Conservation (phyloP, 139 green algal species). For the Picochlorum sp. region DNA sequence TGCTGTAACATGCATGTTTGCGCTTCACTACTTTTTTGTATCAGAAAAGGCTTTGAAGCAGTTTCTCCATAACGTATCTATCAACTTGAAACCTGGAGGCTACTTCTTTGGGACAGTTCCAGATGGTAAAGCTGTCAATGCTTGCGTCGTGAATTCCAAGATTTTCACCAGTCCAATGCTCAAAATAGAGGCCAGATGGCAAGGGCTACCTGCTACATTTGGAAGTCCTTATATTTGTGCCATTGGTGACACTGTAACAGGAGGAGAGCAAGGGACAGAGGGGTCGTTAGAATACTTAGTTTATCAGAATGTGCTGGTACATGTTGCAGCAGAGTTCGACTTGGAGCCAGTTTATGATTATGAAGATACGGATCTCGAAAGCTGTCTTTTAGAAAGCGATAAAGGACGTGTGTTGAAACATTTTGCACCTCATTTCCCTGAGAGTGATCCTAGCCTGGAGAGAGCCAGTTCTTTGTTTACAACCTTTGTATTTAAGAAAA, state of each 20-base stretch:
- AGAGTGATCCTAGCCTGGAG: constrained; percentile 17
- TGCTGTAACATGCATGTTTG: constrained; percentile 86
- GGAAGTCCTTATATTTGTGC: constrained; percentile 56
- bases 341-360: constrained; percentile 47
- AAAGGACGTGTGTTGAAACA: constrained; percentile 46
- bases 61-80: constrained; percentile 71
- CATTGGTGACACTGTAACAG: constrained; percentile 73
- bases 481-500: constrained; percentile 33
- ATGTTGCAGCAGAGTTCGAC: constrained; percentile 34
- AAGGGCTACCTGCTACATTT: constrained; percentile 33
- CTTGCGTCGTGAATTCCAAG: constrained; percentile 4
- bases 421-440: constrained; percentile 49
- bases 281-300: constrained; percentile 75
- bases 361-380: constrained; percentile 15
- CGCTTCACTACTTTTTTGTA: constrained; percentile 90
- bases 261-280: constrained; percentile 30
- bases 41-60: constrained; percentile 42
- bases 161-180: constrained; percentile 40
- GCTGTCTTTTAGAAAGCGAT: constrained; percentile 43
- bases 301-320: constrained; percentile 46
- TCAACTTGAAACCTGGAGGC: constrained; percentile 69
- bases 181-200: constrained; percentile 47
- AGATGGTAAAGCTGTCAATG: constrained; percentile 55
- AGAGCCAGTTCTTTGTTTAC: constrained; percentile 20
- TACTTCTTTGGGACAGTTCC: constrained; percentile 78